phyloP scores from a whole-genome alignment of 371 early-diverging fungal genomes.

The Syncephalastrum contaminatum region DNA sequence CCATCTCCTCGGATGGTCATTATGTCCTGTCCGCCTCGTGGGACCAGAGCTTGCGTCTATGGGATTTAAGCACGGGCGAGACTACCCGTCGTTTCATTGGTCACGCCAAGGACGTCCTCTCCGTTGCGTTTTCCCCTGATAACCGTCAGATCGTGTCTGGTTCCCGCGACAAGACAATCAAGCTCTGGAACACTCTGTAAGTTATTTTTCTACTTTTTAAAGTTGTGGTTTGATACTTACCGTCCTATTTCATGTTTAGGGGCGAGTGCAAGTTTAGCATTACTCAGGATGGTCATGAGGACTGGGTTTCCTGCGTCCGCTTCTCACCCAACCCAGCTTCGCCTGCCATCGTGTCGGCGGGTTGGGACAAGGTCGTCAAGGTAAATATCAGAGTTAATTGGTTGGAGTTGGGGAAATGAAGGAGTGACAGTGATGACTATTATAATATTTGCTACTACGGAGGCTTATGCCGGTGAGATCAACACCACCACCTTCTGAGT shows the following conservation, averaged over 20 bases:
- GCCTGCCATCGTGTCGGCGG: constrained; percentile 95
- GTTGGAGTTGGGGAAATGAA: not conserved
- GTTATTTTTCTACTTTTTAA: not conserved
- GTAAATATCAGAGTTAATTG: constrained; percentile 4
- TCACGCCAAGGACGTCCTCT: constrained; percentile 96
- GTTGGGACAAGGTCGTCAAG: constrained; percentile 99
- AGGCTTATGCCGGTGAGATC: constrained; percentile 14
- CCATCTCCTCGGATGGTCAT: constrained; percentile 96
- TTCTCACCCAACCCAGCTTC: constrained; percentile 98
- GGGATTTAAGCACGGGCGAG: constrained; percentile 92
- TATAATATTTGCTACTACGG: constrained; percentile 16
- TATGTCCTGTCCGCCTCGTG: constrained; percentile 96
- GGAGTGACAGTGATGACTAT: constrained; percentile 8
- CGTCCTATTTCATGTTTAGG: not conserved
- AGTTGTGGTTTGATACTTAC: not conserved
- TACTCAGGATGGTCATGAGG: constrained; percentile 90
- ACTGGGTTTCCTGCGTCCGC: constrained; percentile 98
- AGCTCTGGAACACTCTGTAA: constrained; percentile 97
- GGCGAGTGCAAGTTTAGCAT: constrained; percentile 99
- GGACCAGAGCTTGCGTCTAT: constrained; percentile 98
- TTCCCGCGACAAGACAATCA: constrained; percentile 97
- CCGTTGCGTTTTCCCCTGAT: constrained; percentile 98
- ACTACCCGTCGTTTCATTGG: constrained; percentile 96
- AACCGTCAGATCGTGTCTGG: constrained; percentile 98
- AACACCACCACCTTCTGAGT: constrained; percentile 4